Conservation (phyloP, 345 rosid genomes). For the Cardiospermum halicacabum region DNA sequence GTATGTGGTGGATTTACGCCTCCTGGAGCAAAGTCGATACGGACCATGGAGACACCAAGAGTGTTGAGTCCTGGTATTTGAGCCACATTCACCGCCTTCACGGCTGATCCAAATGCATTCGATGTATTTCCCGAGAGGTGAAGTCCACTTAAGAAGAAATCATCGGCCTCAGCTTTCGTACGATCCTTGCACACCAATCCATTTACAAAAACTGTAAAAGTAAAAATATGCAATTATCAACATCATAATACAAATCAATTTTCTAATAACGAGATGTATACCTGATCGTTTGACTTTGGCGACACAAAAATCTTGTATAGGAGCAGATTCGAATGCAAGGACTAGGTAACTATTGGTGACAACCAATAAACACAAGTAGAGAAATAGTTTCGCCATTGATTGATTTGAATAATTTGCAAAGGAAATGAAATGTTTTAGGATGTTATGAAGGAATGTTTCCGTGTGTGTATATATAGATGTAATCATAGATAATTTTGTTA, state of each 20-base stretch:
- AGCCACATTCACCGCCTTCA: conserved; percentile 2
- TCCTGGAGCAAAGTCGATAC: conserved; percentile 6
- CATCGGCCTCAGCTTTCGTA: not conserved
- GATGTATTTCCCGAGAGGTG: not conserved
- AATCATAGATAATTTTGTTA: too few species aligned
- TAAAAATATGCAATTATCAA: too few species aligned
- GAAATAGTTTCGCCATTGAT: not conserved
- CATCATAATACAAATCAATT: too few species aligned
- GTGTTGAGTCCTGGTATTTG: conserved; percentile 14
- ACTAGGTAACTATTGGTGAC: not conserved
- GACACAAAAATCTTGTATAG: conserved; percentile 11
- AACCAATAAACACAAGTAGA: not conserved
- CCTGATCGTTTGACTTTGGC: not conserved
- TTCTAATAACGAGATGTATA: too few species aligned
- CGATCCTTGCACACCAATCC: not conserved
- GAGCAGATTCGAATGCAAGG: not conserved
- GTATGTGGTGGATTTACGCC: conserved; percentile 15
- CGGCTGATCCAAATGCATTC: not conserved
- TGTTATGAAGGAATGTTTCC: too few species aligned
- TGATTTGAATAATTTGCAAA: too few species aligned
- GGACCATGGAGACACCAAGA: conserved; percentile 11
- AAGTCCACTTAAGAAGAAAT: too few species aligned
- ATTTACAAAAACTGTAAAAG: too few species aligned
- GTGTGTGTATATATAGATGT: too few species aligned
- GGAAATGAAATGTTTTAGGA: too few species aligned